phyloP scores from a whole-genome alignment of 23 red algal genomes.

The Cyanidiococcus yangmingshanensis region DNA sequence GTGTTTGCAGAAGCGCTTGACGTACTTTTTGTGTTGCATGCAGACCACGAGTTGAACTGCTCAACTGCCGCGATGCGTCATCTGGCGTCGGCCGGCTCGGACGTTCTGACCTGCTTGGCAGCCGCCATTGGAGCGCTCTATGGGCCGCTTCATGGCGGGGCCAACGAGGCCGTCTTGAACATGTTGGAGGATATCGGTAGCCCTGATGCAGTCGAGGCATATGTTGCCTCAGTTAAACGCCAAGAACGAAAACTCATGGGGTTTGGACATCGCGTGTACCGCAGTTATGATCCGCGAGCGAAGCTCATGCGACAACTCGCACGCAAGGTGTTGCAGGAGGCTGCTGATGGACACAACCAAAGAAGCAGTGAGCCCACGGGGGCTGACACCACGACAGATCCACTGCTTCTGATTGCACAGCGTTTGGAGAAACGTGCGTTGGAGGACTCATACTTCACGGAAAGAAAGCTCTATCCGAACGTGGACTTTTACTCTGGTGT shows the following conservation, averaged over 20 bases:
- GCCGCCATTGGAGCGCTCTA: slow-evolving; percentile 73
- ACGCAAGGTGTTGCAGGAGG: slow-evolving; percentile 38
- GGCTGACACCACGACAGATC: slow-evolving; percentile 6
- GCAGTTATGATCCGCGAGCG: slow-evolving; percentile 83
- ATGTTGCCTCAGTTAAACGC: slow-evolving; percentile 57
- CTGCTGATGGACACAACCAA: not conserved
- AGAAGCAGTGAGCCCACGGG: too few relatives aligned
- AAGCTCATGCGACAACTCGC: slow-evolving; percentile 56
- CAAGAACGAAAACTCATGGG: slow-evolving; percentile 79
- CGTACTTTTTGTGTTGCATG: slow-evolving; percentile 71
- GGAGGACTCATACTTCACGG: slow-evolving; percentile 75
- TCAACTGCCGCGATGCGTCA: slow-evolving; percentile 88
- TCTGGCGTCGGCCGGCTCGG: slow-evolving; percentile 65
- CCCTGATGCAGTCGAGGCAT: slow-evolving; percentile 24
- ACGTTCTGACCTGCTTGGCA: slow-evolving; percentile 52
- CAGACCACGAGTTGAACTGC: slow-evolving; percentile 95
- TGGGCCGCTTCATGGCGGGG: slow-evolving; percentile 88
- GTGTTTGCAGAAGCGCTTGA: slow-evolving; percentile 37
- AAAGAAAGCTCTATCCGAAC: slow-evolving; percentile 82
- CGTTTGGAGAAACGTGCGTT: slow-evolving; percentile 65
- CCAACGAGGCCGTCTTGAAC: slow-evolving; percentile 70
- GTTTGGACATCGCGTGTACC: slow-evolving; percentile 93
- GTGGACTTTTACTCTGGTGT: slow-evolving; percentile 96
- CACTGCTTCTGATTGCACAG: slow-evolving; percentile 55
- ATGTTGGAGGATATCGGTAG: slow-evolving; percentile 58